Conservation (phyloP, 805 yeast genomes). For the Pichia manshurica region DNA sequence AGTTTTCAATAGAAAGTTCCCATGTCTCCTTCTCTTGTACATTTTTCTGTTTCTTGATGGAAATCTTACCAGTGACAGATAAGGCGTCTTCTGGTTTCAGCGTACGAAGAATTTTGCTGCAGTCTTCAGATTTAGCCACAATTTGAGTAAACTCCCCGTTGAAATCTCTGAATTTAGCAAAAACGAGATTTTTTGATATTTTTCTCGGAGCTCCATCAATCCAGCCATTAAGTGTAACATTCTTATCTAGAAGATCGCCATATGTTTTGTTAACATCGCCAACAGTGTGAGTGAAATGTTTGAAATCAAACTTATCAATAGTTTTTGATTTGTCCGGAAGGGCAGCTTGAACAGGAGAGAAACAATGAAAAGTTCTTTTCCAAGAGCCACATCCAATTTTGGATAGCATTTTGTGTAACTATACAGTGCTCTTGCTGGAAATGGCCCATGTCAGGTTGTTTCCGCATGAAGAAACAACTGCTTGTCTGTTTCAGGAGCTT, state of each 20-base stretch:
- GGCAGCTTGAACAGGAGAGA: not conserved
- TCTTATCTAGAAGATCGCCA: constrained; percentile 11
- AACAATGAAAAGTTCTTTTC: constrained; percentile 1
- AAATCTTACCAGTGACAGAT: constrained; percentile 50
- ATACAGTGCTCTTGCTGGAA: too few species aligned
- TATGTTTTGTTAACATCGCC: constrained; percentile 14
- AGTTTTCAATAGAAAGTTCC: constrained; percentile 52
- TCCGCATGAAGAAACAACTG: too few species aligned
- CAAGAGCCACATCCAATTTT: too few species aligned
- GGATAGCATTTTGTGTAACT: too few species aligned
- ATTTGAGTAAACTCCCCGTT: constrained; percentile 65
- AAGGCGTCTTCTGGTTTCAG: constrained; percentile 73
- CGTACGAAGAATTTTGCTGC: constrained; percentile 36
- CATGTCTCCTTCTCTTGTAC: constrained; percentile 28
- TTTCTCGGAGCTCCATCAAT: constrained; percentile 68
- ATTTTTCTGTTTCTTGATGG: constrained; percentile 32
- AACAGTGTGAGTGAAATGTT: constrained; percentile 26
- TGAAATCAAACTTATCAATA: constrained; percentile 26
- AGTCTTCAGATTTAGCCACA: constrained; percentile 34
- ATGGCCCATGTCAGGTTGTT: too few species aligned
- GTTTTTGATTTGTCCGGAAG: constrained; percentile 21
- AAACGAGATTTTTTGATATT: constrained; percentile 56
- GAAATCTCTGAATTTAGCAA: constrained; percentile 71
- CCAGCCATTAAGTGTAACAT: constrained; percentile 74
- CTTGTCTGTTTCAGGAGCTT: too few species aligned